These are phyloP conservation scores for Choanephora cucurbitarum DNA, from an alignment of 371 early-diverging fungal genomes.

Conservation along the genomic window DNA sequence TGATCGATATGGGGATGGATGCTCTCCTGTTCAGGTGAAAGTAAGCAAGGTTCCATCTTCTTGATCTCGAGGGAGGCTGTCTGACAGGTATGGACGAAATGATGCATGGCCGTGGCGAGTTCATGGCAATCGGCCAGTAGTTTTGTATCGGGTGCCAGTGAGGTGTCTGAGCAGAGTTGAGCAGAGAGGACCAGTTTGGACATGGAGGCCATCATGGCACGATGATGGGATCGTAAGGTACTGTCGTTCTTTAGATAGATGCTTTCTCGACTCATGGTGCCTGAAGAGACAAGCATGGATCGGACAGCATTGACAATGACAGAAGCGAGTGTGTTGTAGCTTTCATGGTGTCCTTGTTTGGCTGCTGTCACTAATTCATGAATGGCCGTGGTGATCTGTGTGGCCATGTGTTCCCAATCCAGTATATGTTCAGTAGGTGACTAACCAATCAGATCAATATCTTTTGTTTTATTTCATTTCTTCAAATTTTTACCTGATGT, in stretches of 20 bases:
- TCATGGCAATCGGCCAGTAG: conserved; percentile 50
- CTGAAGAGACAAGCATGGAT: conserved; percentile 80
- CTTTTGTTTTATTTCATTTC: no score
- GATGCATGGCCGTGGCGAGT: conserved; percentile 71
- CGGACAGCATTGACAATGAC: conserved; percentile 78
- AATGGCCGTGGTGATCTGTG: conserved; percentile 65
- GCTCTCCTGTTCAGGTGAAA: background rate
- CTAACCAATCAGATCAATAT: no score
- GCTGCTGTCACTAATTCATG: conserved; percentile 64
- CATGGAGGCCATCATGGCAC: conserved; percentile 77
- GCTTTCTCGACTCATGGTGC: conserved; percentile 72
- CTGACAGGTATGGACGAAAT: conserved; percentile 79
- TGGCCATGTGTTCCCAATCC: conserved; percentile 53
- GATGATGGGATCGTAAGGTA: conserved; percentile 73
- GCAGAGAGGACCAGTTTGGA: conserved; percentile 84
- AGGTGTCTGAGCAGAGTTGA: conserved; percentile 77
- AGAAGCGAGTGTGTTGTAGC: conserved; percentile 8
- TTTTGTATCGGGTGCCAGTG: conserved; percentile 37
- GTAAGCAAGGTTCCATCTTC: conserved; percentile 46
- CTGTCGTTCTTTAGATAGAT: conserved; percentile 62
- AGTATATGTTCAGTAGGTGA: no score
- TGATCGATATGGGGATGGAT: no score
- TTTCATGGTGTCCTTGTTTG: conserved; percentile 36
- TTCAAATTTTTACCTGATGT: no score
- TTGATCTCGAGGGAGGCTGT: conserved; percentile 62